Evolutionary conservation across 2,329 filamentous ascomycete genomes (phyloP).

Genomic region (Claviceps purpurea): DNA sequence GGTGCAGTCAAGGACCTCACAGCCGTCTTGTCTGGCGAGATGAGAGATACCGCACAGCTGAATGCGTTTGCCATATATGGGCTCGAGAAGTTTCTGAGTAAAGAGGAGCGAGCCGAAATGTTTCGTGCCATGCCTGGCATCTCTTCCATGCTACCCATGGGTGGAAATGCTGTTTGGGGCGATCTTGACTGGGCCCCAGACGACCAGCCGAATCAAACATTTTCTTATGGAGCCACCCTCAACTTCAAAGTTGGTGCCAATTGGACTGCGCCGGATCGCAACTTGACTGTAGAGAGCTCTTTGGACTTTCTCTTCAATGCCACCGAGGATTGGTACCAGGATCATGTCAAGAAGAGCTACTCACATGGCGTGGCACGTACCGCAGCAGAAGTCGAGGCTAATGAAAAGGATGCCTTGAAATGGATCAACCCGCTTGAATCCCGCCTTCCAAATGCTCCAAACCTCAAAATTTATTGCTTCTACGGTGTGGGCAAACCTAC

Average conservation of each 20-base stretch:
- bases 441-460: conserved; percentile 72
- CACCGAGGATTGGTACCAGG: conserved; percentile 73
- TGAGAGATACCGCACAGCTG: conserved; percentile 94
- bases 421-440: conserved; percentile 95
- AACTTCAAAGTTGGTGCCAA: conserved; percentile 64
- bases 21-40: conserved; percentile 86
- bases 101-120: conserved; percentile 80
- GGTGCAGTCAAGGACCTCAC: conserved; percentile 85
- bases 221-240: conserved; percentile 67
- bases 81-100: conserved; percentile 86
- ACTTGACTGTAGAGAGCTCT: conserved; percentile 70
- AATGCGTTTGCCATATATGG: conserved; percentile 96
- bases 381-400: conserved; percentile 63
- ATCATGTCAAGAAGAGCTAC: conserved; percentile 61
- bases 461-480: conserved; percentile 92
- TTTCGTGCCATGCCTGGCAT: conserved; percentile 96
- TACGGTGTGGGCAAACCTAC: conserved; percentile 92
- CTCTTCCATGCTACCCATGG: conserved; percentile 90
- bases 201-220: conserved; percentile 58
- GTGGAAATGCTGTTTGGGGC: conserved; percentile 91
- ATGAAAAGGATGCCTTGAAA: conserved; percentile 62
- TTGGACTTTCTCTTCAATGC: conserved; percentile 65
- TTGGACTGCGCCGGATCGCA: conserved; percentile 49
- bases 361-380: conserved; percentile 82
- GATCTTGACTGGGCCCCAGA: conserved; percentile 80